These are phyloP conservation scores for Solanum raphanifolium DNA, from an alignment of 257 asterid genomes.

Conservation along the genomic window DNA sequence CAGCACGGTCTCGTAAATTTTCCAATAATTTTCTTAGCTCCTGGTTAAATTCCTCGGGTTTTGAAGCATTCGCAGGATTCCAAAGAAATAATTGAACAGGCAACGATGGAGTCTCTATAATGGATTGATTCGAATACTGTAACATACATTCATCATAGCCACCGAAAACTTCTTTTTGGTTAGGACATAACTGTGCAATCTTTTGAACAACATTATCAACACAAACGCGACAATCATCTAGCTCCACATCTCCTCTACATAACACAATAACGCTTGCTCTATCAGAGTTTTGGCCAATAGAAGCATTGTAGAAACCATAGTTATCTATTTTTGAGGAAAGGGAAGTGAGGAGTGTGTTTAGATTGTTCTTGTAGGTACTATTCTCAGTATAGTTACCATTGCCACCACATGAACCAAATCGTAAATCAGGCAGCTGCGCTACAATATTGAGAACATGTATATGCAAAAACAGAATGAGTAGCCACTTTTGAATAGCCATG, in stretches of 20 bases:
- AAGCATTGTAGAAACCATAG: background rate
- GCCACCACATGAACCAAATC: background rate
- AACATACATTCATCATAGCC: conserved; percentile 1
- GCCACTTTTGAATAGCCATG: background rate
- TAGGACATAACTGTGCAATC: background rate
- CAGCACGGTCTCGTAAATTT: background rate
- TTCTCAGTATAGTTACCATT: background rate
- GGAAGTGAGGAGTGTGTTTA: background rate
- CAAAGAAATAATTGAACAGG: background rate
- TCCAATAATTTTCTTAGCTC: background rate
- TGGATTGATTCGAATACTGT: background rate
- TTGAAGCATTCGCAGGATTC: background rate
- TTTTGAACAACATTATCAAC: background rate
- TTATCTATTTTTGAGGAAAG: background rate
- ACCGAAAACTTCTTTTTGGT: background rate
- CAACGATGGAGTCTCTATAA: background rate
- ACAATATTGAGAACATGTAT: background rate
- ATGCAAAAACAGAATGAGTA: background rate
- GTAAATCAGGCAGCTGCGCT: background rate
- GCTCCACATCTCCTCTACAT: conserved; percentile 8
- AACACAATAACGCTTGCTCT: background rate
- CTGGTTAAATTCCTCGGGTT: background rate
- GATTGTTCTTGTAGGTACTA: background rate
- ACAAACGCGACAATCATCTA: background rate
- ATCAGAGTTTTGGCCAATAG: background rate